These are phyloP conservation scores for Aureobasidium namibiae DNA, from an alignment of 2,329 filamentous ascomycete genomes.

Conservation along the genomic window DNA sequence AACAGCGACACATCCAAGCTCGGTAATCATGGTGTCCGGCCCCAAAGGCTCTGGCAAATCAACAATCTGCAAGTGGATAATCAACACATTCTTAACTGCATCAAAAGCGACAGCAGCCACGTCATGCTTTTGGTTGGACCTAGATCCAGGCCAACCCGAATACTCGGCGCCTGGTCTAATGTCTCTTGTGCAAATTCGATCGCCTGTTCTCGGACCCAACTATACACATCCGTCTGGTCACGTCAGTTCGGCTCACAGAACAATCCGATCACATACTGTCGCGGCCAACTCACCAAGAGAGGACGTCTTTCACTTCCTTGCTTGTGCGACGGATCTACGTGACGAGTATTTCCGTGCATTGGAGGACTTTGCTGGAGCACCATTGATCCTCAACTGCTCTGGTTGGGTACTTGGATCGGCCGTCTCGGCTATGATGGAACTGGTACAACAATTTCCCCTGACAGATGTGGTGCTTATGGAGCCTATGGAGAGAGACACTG, in stretches of 20 bases:
- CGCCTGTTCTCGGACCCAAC: conserved; percentile 56
- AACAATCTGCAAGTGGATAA: conserved; percentile 59
- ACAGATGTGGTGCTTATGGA: conserved; percentile 63
- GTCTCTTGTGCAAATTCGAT: conserved; percentile 54
- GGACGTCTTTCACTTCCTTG: conserved; percentile 58
- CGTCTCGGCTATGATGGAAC: conserved; percentile 52
- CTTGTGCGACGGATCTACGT: conserved; percentile 56
- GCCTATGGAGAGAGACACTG: conserved; percentile 24
- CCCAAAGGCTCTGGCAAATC: conserved; percentile 70
- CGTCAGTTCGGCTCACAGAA: conserved; percentile 17
- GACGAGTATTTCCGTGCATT: conserved; percentile 45
- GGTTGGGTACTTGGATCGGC: conserved; percentile 68
- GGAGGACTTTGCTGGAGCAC: conserved; percentile 35
- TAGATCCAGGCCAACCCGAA: conserved; percentile 72
- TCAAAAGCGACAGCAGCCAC: conserved; percentile 19
- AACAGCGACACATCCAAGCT: conserved; percentile 40
- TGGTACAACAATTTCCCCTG: conserved; percentile 48
- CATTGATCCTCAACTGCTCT: conserved; percentile 65
- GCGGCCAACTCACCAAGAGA: conserved; percentile 57
- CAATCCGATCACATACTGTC: conserved; percentile 56
- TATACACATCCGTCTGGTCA: conserved; percentile 51
- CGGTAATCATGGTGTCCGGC: conserved; percentile 62
- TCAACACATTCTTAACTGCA: conserved; percentile 57
- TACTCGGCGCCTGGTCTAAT: conserved; percentile 62
- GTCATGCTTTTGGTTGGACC: conserved; percentile 52